Evolutionary conservation across 371 early-diverging fungal species (phyloP).

Genomic region (Mortierella sp.): DNA sequence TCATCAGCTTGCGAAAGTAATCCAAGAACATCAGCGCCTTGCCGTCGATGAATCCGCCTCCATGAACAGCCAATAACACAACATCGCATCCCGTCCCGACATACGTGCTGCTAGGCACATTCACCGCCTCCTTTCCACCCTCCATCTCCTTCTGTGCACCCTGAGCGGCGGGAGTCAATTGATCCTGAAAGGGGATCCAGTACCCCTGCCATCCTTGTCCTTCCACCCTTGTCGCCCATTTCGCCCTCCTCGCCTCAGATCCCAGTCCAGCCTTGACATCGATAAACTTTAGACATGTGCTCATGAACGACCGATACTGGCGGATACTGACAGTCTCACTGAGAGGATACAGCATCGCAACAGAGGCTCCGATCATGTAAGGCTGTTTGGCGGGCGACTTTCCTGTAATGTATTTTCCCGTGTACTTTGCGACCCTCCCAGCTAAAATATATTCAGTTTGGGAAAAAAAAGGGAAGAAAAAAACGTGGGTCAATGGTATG

Average conservation of each 20-base stretch:
- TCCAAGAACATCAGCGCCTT: constrained; percentile 37
- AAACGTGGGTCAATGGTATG: background rate
- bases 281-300: constrained; percentile 8
- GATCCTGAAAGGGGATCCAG: constrained; percentile 54
- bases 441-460: background rate
- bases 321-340: constrained; percentile 32
- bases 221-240: constrained; percentile 25
- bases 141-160: background rate
- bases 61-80: constrained; percentile 36
- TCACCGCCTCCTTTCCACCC: background rate
- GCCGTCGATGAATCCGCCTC: constrained; percentile 46
- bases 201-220: constrained; percentile 37
- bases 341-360: constrained; percentile 26
- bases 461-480: background rate
- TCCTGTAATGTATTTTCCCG: constrained; percentile 23
- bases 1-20: constrained; percentile 54
- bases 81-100: constrained; percentile 44
- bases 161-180: background rate
- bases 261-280: constrained; percentile 22
- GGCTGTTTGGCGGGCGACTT: constrained; percentile 25
- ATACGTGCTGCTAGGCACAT: constrained; percentile 4
- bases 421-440: constrained; percentile 32
- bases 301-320: constrained; percentile 34
- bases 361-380: constrained; percentile 22
- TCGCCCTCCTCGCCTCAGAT: constrained; percentile 12